These are phyloP conservation scores for Chrysosporium queenslandicum DNA, from an alignment of 2,329 filamentous ascomycete species.

Conservation along the genomic window DNA sequence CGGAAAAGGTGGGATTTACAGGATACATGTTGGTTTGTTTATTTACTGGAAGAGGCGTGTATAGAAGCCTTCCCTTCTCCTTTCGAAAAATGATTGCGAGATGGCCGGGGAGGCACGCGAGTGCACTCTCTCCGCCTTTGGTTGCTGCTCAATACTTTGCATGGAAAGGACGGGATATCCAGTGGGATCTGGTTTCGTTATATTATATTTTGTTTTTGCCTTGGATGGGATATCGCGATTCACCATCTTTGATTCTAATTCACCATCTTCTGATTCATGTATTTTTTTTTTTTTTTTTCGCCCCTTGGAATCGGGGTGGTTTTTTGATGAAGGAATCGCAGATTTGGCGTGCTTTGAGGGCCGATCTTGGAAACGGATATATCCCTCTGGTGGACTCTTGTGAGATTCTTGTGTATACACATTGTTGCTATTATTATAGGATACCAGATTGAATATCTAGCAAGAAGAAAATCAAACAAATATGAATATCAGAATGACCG, in stretches of 20 bases:
- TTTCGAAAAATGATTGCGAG: neutral
- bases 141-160: neutral
- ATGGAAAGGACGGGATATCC: neutral
- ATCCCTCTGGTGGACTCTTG: neutral
- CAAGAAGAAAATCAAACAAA: neutral
- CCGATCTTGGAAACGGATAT: neutral
- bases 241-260: too few relatives aligned
- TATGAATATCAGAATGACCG: neutral
- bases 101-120: neutral
- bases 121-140: neutral
- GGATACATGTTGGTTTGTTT: neutral
- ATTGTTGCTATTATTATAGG: neutral
- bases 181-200: neutral
- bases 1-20: neutral
- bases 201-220: neutral
- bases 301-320: neutral
- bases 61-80: neutral
- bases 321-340: too few relatives aligned
- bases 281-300: neutral
- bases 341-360: too few relatives aligned
- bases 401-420: slow-evolving; percentile 4
- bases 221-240: neutral
- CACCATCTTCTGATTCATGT: too few relatives aligned
- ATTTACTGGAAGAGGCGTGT: neutral
- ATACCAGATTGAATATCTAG: neutral